Percentiles rank a stretch among this genome's conserved stretches.
phyloP scores from a whole-genome alignment of 495 filamentous ascomycete genomes.

The Aspergillus biplanus region DNA sequence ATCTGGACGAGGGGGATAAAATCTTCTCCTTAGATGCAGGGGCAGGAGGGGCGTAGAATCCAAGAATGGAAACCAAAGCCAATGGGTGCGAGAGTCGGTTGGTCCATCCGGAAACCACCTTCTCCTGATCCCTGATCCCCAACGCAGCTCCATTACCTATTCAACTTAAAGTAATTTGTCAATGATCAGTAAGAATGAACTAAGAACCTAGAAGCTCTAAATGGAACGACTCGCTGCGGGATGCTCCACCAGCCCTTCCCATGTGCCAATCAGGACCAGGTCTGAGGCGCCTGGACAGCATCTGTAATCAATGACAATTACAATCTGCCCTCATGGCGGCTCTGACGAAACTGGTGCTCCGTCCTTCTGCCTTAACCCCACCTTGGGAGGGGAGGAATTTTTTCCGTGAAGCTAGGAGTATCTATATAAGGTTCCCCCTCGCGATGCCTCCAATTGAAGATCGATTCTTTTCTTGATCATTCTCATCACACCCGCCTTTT shows the following conservation, averaged over 20 bases:
- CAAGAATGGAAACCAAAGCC: too few species aligned
- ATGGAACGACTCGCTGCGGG: constrained; percentile 29
- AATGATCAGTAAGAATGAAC: constrained; percentile 43
- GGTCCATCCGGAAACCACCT: too few species aligned
- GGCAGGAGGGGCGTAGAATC: too few species aligned
- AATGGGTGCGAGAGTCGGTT: too few species aligned
- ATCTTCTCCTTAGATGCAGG: too few species aligned
- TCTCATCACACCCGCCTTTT: not conserved
- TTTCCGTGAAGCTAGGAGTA: not conserved
- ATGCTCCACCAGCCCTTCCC: constrained; percentile 7
- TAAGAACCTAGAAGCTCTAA: constrained; percentile 22
- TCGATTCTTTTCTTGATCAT: too few species aligned
- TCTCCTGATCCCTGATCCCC: too few species aligned
- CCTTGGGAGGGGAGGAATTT: not conserved
- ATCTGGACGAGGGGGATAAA: too few species aligned
- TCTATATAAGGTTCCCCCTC: constrained; percentile 1
- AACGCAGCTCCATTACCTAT: not conserved
- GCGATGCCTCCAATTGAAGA: not conserved
- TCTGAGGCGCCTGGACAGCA: constrained; percentile 19
- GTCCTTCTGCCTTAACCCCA: not conserved
- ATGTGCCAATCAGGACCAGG: constrained; percentile 12
- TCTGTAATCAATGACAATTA: constrained; percentile 46
- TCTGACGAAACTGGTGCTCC: not conserved
- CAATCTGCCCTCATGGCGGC: constrained; percentile 8
- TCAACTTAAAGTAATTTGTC: constrained; percentile 34